Evolutionary conservation across 495 filamentous ascomycete genomes (phyloP), one percentile per base, ranked within the genome.

Genomic region (Delitschia confertaspora): DNA sequence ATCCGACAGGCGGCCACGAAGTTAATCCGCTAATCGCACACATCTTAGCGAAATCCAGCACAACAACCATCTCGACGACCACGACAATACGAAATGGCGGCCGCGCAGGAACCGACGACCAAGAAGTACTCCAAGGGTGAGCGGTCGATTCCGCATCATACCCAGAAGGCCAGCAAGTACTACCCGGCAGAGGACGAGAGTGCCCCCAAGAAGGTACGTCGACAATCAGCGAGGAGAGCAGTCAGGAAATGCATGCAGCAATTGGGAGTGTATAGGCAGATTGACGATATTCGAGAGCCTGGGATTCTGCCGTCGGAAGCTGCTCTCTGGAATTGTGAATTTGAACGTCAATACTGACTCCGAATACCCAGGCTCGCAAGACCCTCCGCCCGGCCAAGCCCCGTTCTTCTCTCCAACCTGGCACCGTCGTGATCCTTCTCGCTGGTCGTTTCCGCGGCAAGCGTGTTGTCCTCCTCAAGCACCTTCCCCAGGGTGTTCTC

Each of bases 401-500:
- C 55, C 88, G 93, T 57, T 68, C 80, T 57, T 80, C 82, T 51
- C 88, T 99, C 60, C 72, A 80, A 65, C 93, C 91, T 65, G 93
- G 93, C 66, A 81, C 85, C 64, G 74, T 96, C 61, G 80, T 99
- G 61, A 96, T 99, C 69, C 85, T 99, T 66, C 85, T 99, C 62
- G 91, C 93, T 69, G 93, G 93, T 60, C 91, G 93, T 64, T 99
- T 96, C 85, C 91, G 93, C 60, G 93, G 93, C 75, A 96, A 95
- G 85, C 93, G 93, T 65, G 93, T 99, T 62, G 74, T 99, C 64
- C 88, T 95, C 68, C 84, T 99, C 67, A 96, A 95, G 78, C 74
- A 80, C 71, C 87, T 99, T 64, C 71, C 82, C 60, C 83, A 95
- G 73, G 93, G 93, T 69, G 84, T 95, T 51, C 87, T 99, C 63